Evolutionary conservation across 495 filamentous ascomycete genomes (phyloP), one percentile per base, ranked within the genome.

Genomic region (Cercophora samala): DNA sequence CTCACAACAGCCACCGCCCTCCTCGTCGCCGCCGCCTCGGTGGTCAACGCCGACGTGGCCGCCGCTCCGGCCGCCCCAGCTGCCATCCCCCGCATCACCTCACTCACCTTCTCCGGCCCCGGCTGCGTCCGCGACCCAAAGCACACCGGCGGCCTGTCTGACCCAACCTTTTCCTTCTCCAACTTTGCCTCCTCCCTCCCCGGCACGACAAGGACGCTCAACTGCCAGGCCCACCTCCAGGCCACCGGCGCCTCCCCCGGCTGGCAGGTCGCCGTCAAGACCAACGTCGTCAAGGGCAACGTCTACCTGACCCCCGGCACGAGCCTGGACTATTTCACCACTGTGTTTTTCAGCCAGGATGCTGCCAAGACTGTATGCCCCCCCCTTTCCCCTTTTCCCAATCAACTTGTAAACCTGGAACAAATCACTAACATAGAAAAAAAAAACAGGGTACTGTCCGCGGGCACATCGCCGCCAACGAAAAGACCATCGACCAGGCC

Each of bases 181-280:
- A 58, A 74, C 58, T 82, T 81, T 66, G 70, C 71, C 61, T 75
- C 75, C 8, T 62, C 65, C 52, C 68, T 68, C 5, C 73, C 77
- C 25, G 70, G 73, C 58, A 61, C 64, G 56, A 73, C 68, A 69
- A 51, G 67, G 59, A 78, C 73, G 4, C 68, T 75, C 25, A 78
- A 77, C 75, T 82, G 80, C 77, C 74, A 82, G 69, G 71, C 72
- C 1, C 79, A 81, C 64, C 64, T 82, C 51, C 69, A 75, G 59
- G 70, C 75, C 23, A 53, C 69, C 18, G 78, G 78, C 24, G 65
- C 71, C 19, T 68, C 69, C 29, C 63, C 77, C 2, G 80, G 80
- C n/a, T 82, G 80, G 80, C 80, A 82, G 75, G 70, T 79, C 25
- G 74, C 76, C 25, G 65, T 82, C 63, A 69, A 67, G 55, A 69